Conservation (phyloP, 768 basidiomycete species). For the Russula vinacea region DNA sequence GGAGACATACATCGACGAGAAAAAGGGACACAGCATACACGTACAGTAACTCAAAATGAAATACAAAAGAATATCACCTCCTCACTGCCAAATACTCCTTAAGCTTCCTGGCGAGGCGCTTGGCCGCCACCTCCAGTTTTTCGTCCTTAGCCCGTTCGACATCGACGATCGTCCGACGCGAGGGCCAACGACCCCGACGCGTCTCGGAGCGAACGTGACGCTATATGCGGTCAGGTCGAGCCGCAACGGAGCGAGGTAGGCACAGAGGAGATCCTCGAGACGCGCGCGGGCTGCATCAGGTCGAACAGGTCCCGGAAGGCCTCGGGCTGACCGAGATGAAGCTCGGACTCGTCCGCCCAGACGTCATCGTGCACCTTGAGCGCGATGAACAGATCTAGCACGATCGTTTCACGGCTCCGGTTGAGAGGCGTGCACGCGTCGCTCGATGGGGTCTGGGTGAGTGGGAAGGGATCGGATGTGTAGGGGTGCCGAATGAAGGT, state of each 20-base stretch:
- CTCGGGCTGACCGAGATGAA: slow-evolving; percentile 74
- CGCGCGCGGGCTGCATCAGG: slow-evolving; percentile 65
- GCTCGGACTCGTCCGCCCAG: slow-evolving; percentile 66
- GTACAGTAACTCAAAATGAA: not conserved
- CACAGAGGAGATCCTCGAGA: slow-evolving; percentile 67
- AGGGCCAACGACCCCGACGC: slow-evolving; percentile 18
- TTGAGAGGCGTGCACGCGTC: slow-evolving; percentile 38
- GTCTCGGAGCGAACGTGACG: slow-evolving; percentile 18
- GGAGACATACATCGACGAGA: not conserved
- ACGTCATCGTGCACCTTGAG: slow-evolving; percentile 80
- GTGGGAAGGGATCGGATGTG: slow-evolving; percentile 71
- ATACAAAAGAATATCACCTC: not conserved
- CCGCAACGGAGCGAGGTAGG: slow-evolving; percentile 43
- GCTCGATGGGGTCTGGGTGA: slow-evolving; percentile 13
- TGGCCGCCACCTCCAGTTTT: slow-evolving; percentile 31
- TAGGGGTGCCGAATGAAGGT: slow-evolving; percentile 64
- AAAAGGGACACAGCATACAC: not conserved
- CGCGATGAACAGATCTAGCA: slow-evolving; percentile 76
- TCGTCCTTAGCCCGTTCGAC: slow-evolving; percentile 30
- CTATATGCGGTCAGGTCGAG: slow-evolving; percentile 31
- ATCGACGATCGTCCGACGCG: slow-evolving; percentile 27
- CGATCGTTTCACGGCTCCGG: slow-evolving; percentile 67
- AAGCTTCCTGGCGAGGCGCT: slow-evolving; percentile 26
- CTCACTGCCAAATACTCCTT: slow-evolving; percentile 13
- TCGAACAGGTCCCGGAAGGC: slow-evolving; percentile 78